These are phyloP conservation scores for Neofusicoccum cordaticola DNA, from an alignment of 2,329 filamentous ascomycete species.

Conservation along the genomic window DNA sequence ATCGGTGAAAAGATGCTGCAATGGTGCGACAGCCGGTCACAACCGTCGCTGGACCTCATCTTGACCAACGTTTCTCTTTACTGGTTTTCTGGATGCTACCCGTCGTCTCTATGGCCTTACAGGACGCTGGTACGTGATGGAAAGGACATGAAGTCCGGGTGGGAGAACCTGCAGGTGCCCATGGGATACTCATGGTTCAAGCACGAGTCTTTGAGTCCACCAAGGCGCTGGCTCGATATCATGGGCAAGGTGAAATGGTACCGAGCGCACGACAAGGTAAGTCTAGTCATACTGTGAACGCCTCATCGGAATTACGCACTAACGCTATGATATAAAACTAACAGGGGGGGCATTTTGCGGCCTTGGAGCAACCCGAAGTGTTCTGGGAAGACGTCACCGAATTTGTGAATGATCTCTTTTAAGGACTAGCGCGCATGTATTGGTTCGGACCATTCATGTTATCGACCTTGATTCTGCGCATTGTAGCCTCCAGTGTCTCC, in stretches of 20 bases:
- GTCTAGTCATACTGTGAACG: too few relatives aligned
- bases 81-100: constrained; percentile 53
- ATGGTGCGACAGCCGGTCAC: constrained; percentile 48
- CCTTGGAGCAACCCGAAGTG: too few relatives aligned
- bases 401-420: too few relatives aligned
- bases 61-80: constrained; percentile 54
- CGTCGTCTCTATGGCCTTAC: constrained; percentile 52
- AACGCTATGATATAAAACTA: too few relatives aligned
- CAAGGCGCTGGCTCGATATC: constrained; percentile 37
- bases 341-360: too few relatives aligned
- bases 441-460: too few relatives aligned
- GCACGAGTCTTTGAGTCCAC: constrained; percentile 35
- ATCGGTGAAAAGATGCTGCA: constrained; percentile 58
- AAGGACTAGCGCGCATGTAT: too few relatives aligned
- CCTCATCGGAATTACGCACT: too few relatives aligned
- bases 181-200: constrained; percentile 46
- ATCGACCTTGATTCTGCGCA: too few relatives aligned
- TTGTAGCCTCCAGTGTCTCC: too few relatives aligned
- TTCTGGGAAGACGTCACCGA: too few relatives aligned
- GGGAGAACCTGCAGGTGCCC: constrained; percentile 32
- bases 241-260: constrained; percentile 40
- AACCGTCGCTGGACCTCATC: constrained; percentile 43
- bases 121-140: constrained; percentile 17
- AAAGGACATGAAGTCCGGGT: not conserved
- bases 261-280: too few relatives aligned